phyloP scores from a whole-genome alignment of 768 basidiomycete species.

The Tulasnella sp. region DNA sequence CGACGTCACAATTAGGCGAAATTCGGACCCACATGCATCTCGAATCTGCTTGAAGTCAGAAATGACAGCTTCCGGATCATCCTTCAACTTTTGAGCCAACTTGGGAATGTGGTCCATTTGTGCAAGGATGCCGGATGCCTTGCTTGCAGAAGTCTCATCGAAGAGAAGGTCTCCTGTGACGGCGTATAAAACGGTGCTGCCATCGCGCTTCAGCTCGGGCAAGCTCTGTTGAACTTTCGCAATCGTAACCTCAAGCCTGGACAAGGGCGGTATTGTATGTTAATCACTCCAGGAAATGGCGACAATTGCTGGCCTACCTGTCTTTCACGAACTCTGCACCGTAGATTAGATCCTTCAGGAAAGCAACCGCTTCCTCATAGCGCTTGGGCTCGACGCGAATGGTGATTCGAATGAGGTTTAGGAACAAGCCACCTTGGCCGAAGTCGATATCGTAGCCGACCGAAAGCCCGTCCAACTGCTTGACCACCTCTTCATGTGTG shows the following conservation, averaged over 20 bases:
- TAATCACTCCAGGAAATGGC: constrained; percentile 23
- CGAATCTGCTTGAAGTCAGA: constrained; percentile 73
- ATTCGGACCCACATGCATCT: constrained; percentile 51
- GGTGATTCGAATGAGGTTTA: constrained; percentile 67
- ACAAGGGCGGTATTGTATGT: not conserved
- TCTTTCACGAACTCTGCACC: constrained; percentile 73
- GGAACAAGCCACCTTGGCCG: constrained; percentile 62
- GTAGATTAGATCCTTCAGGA: constrained; percentile 80
- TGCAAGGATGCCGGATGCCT: constrained; percentile 62
- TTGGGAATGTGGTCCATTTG: constrained; percentile 78
- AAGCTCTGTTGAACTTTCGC: constrained; percentile 88
- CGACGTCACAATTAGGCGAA: not conserved
- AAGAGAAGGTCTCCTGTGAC: constrained; percentile 64
- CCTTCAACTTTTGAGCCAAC: constrained; percentile 66
- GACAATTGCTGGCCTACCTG: constrained; percentile 47
- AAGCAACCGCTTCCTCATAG: constrained; percentile 78
- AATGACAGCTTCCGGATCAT: constrained; percentile 66
- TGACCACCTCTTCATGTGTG: constrained; percentile 84
- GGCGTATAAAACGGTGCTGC: constrained; percentile 70
- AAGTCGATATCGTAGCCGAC: constrained; percentile 76
- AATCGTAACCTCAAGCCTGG: constrained; percentile 73
- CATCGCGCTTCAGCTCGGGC: constrained; percentile 88
- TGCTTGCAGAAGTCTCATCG: constrained; percentile 64
- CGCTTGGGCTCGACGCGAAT: constrained; percentile 79
- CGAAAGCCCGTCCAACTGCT: constrained; percentile 85